Evolutionary conservation across 2,329 filamentous ascomycete species (phyloP).

Genomic region (Fusarium fracticaudum): DNA sequence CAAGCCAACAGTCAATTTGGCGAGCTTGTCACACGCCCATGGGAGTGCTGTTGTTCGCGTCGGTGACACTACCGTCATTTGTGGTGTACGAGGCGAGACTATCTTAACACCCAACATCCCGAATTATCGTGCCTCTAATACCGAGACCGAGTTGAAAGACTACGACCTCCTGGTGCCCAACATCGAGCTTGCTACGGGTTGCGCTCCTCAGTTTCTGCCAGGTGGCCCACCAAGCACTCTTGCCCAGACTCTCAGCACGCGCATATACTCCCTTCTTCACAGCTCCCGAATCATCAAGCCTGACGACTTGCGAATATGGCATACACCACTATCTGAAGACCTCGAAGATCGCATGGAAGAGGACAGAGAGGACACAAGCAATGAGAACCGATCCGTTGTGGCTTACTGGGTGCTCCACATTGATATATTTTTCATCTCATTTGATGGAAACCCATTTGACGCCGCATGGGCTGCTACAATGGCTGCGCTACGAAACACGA

Average conservation of each 20-base stretch:
- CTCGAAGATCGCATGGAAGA: constrained; percentile 53
- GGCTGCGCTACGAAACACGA: constrained; percentile 81
- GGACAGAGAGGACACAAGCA: constrained; percentile 46
- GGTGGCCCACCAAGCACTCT: constrained; percentile 81
- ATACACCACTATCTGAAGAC: constrained; percentile 61
- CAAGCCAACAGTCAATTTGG: constrained; percentile 78
- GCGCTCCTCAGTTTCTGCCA: constrained; percentile 84
- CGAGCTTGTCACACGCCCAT: constrained; percentile 87
- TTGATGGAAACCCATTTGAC: constrained; percentile 93
- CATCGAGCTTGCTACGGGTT: constrained; percentile 90
- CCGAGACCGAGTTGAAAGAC: constrained; percentile 62
- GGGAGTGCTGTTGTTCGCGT: constrained; percentile 89
- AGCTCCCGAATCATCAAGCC: constrained; percentile 72
- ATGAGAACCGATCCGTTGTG: constrained; percentile 64
- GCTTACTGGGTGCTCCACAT: constrained; percentile 97
- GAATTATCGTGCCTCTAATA: constrained; percentile 63
- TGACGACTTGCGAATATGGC: constrained; percentile 78
- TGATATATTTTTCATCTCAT: constrained; percentile 91
- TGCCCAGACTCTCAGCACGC: constrained; percentile 86
- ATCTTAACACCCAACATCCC: constrained; percentile 79
- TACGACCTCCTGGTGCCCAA: constrained; percentile 89
- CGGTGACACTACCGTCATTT: constrained; percentile 94
- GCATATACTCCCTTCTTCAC: constrained; percentile 80
- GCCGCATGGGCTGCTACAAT: constrained; percentile 87
- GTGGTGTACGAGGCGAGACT: constrained; percentile 88